phyloP scores from a whole-genome alignment of 2,329 filamentous ascomycete species.

The Microdochium nivale region DNA sequence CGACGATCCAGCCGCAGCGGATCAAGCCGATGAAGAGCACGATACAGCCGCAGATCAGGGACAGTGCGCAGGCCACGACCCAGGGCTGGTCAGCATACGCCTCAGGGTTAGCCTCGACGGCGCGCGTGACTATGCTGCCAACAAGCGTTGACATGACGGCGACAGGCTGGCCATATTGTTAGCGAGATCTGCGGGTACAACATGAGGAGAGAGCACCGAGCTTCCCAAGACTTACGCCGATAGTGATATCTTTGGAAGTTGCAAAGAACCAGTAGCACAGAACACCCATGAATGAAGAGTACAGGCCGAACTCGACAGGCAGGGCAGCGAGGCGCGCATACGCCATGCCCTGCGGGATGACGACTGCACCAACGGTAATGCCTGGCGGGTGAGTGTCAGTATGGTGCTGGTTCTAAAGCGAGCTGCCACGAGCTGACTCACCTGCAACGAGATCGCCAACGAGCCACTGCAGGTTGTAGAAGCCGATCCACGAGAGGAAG shows the following conservation, averaged over 20 bases:
- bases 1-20: constrained; percentile 45
- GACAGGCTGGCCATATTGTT: constrained; percentile 54
- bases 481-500: constrained; percentile 78
- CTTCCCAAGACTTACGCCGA: constrained; percentile 62
- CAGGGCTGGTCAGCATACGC: constrained; percentile 22
- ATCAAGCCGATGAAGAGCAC: constrained; percentile 39
- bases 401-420: constrained; percentile 5
- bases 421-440: constrained; percentile 29
- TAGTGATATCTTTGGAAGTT: constrained; percentile 97
- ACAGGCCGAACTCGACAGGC: constrained; percentile 76
- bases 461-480: constrained; percentile 88
- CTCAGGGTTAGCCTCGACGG: constrained; percentile 26
- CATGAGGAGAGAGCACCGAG: too few species aligned
- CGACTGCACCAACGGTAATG: constrained; percentile 52
- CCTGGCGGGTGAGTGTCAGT: constrained; percentile 18
- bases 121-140: constrained; percentile 62
- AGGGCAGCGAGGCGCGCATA: constrained; percentile 80
- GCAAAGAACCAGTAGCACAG: constrained; percentile 96
- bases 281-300: constrained; percentile 94
- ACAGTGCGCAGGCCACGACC: constrained; percentile 36
- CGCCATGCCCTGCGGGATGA: constrained; percentile 96
- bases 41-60: constrained; percentile 38
- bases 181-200: too few species aligned
- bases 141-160: constrained; percentile 91
- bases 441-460: constrained; percentile 83